Evolutionary conservation across 441 rosid genomes (phyloP), one percentile per base, ranked within the genome.

Genomic region (Gossypium schwendimanii): DNA sequence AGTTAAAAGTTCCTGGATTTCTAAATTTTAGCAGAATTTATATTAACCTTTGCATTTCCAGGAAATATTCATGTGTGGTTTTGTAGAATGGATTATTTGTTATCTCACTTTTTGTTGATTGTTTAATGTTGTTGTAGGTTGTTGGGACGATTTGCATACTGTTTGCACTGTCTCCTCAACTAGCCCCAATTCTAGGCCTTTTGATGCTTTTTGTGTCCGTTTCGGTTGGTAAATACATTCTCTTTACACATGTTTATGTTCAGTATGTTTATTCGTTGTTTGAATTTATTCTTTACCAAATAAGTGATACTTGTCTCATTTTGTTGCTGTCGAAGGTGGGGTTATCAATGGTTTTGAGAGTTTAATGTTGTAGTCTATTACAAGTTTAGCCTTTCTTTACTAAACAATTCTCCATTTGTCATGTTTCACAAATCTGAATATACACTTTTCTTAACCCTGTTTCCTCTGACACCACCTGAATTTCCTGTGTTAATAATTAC

Each of bases 141-240:
- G 73, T 84, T 55, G 97, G 99, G 73, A 91, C 97, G 15, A 78
- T 91, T 55, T 88, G 85, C 89, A 91, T 92, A 78, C 81, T 91
- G 3, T 94, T 94, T 78, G 63, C 83, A 67, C 79, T 94, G 10
- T 87, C 99, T 63, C 97, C 97, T 2, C 96, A 88, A 76, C 88
- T 92, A 73, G 97, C 99, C 6, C 99, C 99, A 28, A 84, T 92
- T 80, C 84, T 94, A 53, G 99, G 94, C 41, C 21, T 87, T 12
- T 79, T 94, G 78, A 82, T 88, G 88, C 88, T 94, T 36, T 79
- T 89, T 11, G 90, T 94, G 47, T 94, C 96, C 49, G 61, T 84
- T 81, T 87, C 85, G 75, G 94, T 91, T 84, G 97, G 98, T 94
- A 88, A 79, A 55, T 71, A 72, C n/a, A 24, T 60, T 72, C 58